Percentiles rank a stretch among this genome's conserved stretches.
Conservation (phyloP, 2,329 filamentous ascomycete species). For the Xylaria hypoxylon region DNA sequence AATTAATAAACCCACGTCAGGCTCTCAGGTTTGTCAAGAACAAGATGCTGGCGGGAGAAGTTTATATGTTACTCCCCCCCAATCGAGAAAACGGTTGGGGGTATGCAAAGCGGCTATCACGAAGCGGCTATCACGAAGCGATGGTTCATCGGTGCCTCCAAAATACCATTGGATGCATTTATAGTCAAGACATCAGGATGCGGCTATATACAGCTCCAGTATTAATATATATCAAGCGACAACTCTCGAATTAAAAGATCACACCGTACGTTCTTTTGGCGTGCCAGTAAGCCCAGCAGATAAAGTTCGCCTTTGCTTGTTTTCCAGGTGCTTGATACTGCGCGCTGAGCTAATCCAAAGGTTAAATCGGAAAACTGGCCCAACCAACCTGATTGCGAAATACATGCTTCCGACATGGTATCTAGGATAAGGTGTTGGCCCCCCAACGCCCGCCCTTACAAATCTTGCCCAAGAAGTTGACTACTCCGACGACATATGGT, state of each 20-base stretch:
- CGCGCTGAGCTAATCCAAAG: constrained; percentile 5
- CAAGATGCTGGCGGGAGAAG: background rate
- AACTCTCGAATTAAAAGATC: too few relatives aligned
- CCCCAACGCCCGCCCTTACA: constrained; percentile 7
- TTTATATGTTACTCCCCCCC: background rate
- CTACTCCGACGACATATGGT: background rate
- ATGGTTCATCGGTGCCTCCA: background rate
- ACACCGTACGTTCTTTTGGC: too few relatives aligned
- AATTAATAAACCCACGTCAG: background rate
- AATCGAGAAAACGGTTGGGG: background rate
- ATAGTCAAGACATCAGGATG: background rate
- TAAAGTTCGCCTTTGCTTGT: background rate
- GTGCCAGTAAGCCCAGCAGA: background rate
- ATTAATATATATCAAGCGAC: background rate
- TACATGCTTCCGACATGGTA: constrained; percentile 6
- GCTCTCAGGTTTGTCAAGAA: background rate
- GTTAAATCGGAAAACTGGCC: constrained; percentile 2
- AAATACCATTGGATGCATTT: too few relatives aligned
- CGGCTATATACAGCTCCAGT: too few relatives aligned
- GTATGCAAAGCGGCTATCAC: background rate
- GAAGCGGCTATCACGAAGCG: background rate
- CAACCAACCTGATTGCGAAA: constrained; percentile 3
- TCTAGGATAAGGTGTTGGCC: constrained; percentile 1
- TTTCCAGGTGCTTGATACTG: background rate
- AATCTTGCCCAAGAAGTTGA: background rate